A percentile compares a stretch with the other conserved stretches of the same genome.
Evolutionary conservation across 2,329 filamentous ascomycete genomes (phyloP).

Genomic region (Calonectria montana): DNA sequence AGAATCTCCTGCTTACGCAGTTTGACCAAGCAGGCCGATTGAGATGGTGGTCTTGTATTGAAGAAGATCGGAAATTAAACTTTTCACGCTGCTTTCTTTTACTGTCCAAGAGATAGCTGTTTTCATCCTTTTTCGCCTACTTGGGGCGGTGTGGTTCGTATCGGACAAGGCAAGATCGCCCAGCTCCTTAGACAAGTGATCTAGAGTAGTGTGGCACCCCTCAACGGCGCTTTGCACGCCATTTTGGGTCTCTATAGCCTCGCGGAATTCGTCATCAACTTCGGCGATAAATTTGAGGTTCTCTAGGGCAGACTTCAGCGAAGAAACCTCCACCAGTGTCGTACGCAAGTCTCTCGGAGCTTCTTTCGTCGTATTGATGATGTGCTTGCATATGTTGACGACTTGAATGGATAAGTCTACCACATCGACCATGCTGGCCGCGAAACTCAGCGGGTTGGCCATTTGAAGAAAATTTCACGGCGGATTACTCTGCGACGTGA

Average conservation of each 20-base stretch:
- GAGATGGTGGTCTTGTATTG: neutral
- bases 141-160: neutral
- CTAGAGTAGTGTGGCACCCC: neutral
- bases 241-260: neutral
- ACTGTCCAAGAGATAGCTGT: neutral
- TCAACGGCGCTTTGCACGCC: neutral
- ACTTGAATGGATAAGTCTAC: neutral
- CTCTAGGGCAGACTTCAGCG: neutral
- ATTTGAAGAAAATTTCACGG: neutral
- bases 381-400: conserved; percentile 1
- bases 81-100: neutral
- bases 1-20: neutral
- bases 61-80: neutral
- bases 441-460: neutral
- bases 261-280: neutral
- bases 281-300: conserved; percentile 3
- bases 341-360: neutral
- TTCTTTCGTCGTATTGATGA: neutral
- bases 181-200: neutral
- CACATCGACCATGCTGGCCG: neutral
- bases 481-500: too few relatives aligned
- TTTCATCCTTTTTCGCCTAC: neutral
- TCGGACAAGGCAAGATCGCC: neutral
- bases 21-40: neutral
- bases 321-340: neutral